Evolutionary conservation across 140 eudicot genomes (phyloP).

Genomic region (Oenanthe javanica): DNA sequence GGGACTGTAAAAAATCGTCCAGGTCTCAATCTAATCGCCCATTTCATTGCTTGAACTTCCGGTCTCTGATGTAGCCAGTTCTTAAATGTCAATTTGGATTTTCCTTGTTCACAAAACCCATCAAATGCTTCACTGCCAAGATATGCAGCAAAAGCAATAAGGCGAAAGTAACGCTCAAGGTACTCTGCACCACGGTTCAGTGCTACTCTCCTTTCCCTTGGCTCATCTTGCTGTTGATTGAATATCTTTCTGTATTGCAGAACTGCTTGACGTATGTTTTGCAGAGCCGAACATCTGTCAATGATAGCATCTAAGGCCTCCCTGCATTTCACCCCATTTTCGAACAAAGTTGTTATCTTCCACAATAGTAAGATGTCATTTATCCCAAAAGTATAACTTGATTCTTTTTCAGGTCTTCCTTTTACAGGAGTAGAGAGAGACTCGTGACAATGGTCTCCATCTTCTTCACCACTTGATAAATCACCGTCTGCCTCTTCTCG

Average conservation of each 20-base stretch:
- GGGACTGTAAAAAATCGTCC: slow-evolving; percentile 91
- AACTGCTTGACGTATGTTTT: slow-evolving; percentile 93
- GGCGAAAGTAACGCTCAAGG: slow-evolving; percentile 89
- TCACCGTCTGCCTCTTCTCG: slow-evolving; percentile 34
- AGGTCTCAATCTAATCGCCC: slow-evolving; percentile 89
- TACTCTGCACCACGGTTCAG: slow-evolving; percentile 95
- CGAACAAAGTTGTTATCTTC: slow-evolving; percentile 93
- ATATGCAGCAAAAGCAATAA: slow-evolving; percentile 95
- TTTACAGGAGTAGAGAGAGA: not conserved
- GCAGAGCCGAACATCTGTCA: slow-evolving; percentile 94
- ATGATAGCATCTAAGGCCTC: slow-evolving; percentile 85
- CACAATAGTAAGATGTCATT: slow-evolving; percentile 83
- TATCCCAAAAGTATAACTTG: slow-evolving; percentile 70
- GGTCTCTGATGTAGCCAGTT: slow-evolving; percentile 84
- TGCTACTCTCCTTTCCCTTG: slow-evolving; percentile 90
- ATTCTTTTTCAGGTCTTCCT: slow-evolving; percentile 26
- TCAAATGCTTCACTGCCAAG: slow-evolving; percentile 99
- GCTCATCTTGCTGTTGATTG: slow-evolving; percentile 86
- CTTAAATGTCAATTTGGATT: slow-evolving; percentile 55
- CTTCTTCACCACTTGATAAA: slow-evolving; percentile 69
- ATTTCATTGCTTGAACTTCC: slow-evolving; percentile 96
- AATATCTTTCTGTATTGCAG: slow-evolving; percentile 66
- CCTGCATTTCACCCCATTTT: slow-evolving; percentile 89
- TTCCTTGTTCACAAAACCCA: slow-evolving; percentile 74
- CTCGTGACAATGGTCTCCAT: slow-evolving; percentile 15